phyloP scores from a whole-genome alignment of 148 eudicot genomes.

The Suaeda aralocaspica region DNA sequence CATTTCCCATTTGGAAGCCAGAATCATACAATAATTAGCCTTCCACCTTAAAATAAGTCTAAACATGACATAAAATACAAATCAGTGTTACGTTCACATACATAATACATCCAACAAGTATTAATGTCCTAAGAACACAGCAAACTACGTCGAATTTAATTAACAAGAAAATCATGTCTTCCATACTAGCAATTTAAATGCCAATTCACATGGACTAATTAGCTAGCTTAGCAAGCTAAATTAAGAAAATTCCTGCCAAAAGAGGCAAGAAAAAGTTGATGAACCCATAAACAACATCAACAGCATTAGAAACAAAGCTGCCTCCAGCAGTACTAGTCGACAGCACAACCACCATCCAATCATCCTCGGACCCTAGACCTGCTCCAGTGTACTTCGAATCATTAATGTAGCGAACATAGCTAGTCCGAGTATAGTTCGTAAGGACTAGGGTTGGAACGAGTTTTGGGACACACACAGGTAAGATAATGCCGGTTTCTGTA shows the following conservation, averaged over 20 bases:
- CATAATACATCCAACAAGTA: too few species aligned
- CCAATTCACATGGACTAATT: not conserved
- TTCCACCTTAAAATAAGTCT: too few species aligned
- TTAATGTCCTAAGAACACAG: too few species aligned
- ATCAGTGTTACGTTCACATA: too few species aligned
- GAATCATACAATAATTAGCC: too few species aligned
- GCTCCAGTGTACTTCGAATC: slow-evolving; percentile 54
- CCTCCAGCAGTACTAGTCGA: slow-evolving; percentile 44
- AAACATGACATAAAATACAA: too few species aligned
- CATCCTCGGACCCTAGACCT: slow-evolving; percentile 64
- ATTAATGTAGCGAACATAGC: slow-evolving; percentile 38
- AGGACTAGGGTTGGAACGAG: slow-evolving; percentile 54
- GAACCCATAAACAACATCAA: slow-evolving; percentile 16
- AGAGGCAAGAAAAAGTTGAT: slow-evolving; percentile 9
- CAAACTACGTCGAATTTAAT: too few species aligned
- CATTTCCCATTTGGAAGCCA: too few species aligned
- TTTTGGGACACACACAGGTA: slow-evolving; percentile 64
- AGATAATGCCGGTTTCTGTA: slow-evolving; percentile 49
- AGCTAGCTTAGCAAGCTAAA: not conserved
- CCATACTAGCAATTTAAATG: not conserved
- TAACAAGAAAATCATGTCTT: not conserved
- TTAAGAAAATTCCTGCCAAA: slow-evolving; percentile 20
- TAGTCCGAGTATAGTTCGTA: slow-evolving; percentile 66
- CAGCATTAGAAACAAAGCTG: slow-evolving; percentile 40
- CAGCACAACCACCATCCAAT: slow-evolving; percentile 74